Evolutionary conservation across 2,329 filamentous ascomycete genomes (phyloP), one percentile per base, ranked within the genome.

Genomic region (Salinomyces thailandicus): DNA sequence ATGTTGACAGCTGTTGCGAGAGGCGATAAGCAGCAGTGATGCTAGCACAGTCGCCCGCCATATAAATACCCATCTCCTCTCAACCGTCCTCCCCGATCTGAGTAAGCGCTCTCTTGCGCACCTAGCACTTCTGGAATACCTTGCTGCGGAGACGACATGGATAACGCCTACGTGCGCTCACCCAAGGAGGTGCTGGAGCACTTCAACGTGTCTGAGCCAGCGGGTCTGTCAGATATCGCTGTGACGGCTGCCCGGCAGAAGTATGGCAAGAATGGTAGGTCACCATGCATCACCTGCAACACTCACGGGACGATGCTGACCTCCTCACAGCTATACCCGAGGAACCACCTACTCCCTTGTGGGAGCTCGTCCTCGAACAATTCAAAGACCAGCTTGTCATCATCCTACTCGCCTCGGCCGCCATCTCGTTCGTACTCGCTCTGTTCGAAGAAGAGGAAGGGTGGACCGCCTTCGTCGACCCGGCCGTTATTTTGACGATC

Each of bases 311-410:
- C n/a, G 24, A 30, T 13, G 39, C 46, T 54, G 30, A 54, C 41
- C 34, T 6, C 18, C 22, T 9, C 2, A 29, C 45, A 84, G 79
- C 79, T 38, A 70, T 85, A 38, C 73, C 77, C 31, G 91, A 98
- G 67, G 91, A 98, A 48, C 91, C 91, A 36, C 86, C 91, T 3
- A 98, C 91, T 19, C 91, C 91, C 26, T 61, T 98, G 32, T 98
- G 89, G 91, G 77, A 96, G 64, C 79, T 98, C 45, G 85, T 98
- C 38, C 73, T 98, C 41, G 91, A 98, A 66, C 91, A 98, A 62
- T 98, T 98, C 73, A 95, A 98, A 65, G 91, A 98, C 60, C 91
- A 98, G 63, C 77, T 98, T 32, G 91, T 98, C 49, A 75, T 98
- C 36, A 98, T 98, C 51, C 72, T 98, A 15, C 75, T 98, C 33